Conservation (phyloP, 2,329 filamentous ascomycete species). For the Pseudocercospora cruenta region DNA sequence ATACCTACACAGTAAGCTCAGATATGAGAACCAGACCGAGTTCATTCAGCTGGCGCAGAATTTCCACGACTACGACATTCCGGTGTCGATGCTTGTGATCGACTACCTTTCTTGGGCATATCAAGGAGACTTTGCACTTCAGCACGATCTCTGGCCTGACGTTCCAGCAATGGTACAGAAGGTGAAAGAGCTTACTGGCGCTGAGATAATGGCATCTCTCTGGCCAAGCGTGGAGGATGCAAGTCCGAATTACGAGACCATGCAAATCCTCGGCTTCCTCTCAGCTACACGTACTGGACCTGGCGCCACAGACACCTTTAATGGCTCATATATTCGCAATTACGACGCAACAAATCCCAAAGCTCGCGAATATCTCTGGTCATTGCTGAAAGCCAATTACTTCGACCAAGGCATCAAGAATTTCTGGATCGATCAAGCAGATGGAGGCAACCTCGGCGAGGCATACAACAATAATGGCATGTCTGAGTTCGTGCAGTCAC, state of each 20-base stretch:
- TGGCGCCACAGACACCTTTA: slow-evolving; percentile 38
- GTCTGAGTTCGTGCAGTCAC: slow-evolving; percentile 33
- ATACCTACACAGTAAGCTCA: slow-evolving; percentile 39
- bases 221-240: slow-evolving; percentile 39
- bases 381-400: slow-evolving; percentile 36
- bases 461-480: slow-evolving; percentile 45
- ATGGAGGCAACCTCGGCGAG: slow-evolving; percentile 43
- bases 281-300: slow-evolving; percentile 36
- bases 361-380: slow-evolving; percentile 38
- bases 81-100: slow-evolving; percentile 39
- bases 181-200: slow-evolving; percentile 39
- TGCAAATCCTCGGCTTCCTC: slow-evolving; percentile 35
- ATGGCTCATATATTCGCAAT: slow-evolving; percentile 38
- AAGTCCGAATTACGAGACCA: slow-evolving; percentile 35
- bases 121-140: slow-evolving; percentile 39
- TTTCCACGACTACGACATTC: slow-evolving; percentile 37
- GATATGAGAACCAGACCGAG: slow-evolving; percentile 40
- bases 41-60: slow-evolving; percentile 36
- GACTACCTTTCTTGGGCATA: slow-evolving; percentile 40
- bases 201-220: slow-evolving; percentile 40
- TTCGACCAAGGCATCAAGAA: slow-evolving; percentile 40
- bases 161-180: slow-evolving; percentile 33
- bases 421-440: slow-evolving; percentile 43
- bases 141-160: slow-evolving; percentile 38
- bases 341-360: slow-evolving; percentile 40